Conservation (phyloP, 164 flowering plant genomes). For the Vitis cinerea region DNA sequence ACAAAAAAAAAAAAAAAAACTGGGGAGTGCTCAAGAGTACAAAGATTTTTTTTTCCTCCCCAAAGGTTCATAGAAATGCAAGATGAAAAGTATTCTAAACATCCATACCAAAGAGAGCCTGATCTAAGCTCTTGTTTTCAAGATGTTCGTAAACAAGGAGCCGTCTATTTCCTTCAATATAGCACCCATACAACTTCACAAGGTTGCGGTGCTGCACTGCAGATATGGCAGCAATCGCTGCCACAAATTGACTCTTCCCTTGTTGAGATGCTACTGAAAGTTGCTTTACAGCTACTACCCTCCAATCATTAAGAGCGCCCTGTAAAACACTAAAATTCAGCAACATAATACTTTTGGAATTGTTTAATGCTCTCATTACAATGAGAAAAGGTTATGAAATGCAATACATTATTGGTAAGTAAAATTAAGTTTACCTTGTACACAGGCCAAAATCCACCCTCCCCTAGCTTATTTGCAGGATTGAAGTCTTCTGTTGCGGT, state of each 20-base stretch:
- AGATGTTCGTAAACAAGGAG: slow-evolving; percentile 28
- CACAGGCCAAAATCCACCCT: slow-evolving; percentile 22
- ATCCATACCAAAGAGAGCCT: slow-evolving; percentile 27
- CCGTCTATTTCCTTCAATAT: slow-evolving; percentile 22
- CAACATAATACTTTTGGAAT: neutral
- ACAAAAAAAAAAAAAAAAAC: too few relatives aligned
- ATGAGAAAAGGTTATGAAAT: neutral
- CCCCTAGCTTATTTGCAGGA: slow-evolving; percentile 16
- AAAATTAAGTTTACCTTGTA: slow-evolving; percentile 6
- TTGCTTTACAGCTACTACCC: slow-evolving; percentile 23
- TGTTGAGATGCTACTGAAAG: slow-evolving; percentile 27
- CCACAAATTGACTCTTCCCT: slow-evolving; percentile 26
- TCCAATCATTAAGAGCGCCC: slow-evolving; percentile 30
- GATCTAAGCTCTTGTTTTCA: slow-evolving; percentile 27
- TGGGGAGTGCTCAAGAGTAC: too few relatives aligned
- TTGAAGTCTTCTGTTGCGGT: slow-evolving; percentile 15
- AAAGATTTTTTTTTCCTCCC: too few relatives aligned
- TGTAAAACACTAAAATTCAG: neutral
- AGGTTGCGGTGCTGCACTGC: slow-evolving; percentile 39
- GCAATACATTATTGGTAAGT: neutral
- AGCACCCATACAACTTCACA: slow-evolving; percentile 34
- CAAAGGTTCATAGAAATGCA: too few relatives aligned
- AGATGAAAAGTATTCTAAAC: too few relatives aligned
- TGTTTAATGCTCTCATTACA: neutral
- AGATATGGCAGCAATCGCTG: slow-evolving; percentile 29